phyloP scores from a whole-genome alignment of 768 basidiomycete species.

The Suillus subaureus region DNA sequence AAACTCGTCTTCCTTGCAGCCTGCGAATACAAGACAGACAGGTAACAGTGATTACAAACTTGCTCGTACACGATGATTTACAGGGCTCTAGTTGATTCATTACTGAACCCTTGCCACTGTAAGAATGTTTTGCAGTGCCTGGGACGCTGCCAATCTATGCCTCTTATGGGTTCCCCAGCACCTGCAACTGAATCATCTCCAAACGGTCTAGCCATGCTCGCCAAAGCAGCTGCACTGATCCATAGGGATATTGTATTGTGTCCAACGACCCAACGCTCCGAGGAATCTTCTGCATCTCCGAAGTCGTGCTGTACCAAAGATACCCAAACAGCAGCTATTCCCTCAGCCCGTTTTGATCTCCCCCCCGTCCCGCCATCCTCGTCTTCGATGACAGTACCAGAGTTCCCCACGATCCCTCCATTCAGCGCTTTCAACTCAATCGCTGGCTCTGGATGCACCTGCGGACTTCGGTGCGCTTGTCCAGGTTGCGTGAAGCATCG shows the following conservation, averaged over 20 bases:
- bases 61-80: constrained; percentile 13
- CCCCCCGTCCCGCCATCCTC: constrained; percentile 29
- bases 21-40: constrained; percentile 50
- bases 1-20: constrained; percentile 28
- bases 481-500: constrained; percentile 76
- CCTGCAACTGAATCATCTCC: constrained; percentile 1
- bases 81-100: constrained; percentile 50
- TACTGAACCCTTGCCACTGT: constrained; percentile 69
- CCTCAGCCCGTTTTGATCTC: constrained; percentile 10
- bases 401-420: constrained; percentile 61
- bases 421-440: constrained; percentile 59
- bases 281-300: constrained; percentile 8
- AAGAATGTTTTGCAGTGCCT: constrained; percentile 54
- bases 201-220: constrained; percentile 36
- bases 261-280: not conserved
- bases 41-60: constrained; percentile 39
- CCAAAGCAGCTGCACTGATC: constrained; percentile 37
- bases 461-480: constrained; percentile 68
- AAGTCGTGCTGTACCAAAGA: constrained; percentile 25
- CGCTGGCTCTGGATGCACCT: constrained; percentile 72
- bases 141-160: constrained; percentile 38
- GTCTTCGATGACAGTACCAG: constrained; percentile 33
- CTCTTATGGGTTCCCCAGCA: constrained; percentile 4
- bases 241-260: constrained; percentile 3
- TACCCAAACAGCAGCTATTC: not conserved